phyloP scores from a whole-genome alignment of 257 asterid genomes.

The Capsicum pubescens region DNA sequence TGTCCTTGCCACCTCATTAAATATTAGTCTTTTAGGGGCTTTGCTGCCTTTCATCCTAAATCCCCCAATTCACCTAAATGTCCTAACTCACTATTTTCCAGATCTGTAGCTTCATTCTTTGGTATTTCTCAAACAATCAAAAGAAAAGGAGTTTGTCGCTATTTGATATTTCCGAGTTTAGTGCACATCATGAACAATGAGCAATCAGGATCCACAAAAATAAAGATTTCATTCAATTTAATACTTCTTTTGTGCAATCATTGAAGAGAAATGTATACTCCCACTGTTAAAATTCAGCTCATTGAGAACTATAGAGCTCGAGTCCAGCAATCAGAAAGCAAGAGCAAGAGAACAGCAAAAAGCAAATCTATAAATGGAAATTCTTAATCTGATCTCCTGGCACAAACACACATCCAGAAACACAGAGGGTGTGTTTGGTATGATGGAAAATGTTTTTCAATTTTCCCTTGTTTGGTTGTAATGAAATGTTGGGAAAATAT shows the following conservation, averaged over 20 bases:
- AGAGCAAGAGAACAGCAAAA: neutral
- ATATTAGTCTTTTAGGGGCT: neutral
- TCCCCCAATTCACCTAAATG: slow-evolving; percentile 6
- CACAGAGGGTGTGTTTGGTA: too few species aligned
- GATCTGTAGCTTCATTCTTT: neutral
- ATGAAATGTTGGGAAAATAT: too few species aligned
- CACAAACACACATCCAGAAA: neutral
- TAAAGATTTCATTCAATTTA: neutral
- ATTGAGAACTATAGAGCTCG: neutral
- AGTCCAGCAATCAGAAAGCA: neutral
- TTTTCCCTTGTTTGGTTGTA: too few species aligned
- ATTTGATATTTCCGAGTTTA: neutral
- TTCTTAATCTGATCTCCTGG: neutral
- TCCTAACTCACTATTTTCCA: neutral
- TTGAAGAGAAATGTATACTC: slow-evolving; percentile 1
- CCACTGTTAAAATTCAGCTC: neutral
- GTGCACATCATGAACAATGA: neutral
- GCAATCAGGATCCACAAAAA: slow-evolving; percentile 21
- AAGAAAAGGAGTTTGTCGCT: neutral
- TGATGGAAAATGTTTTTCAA: too few species aligned
- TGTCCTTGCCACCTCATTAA: neutral
- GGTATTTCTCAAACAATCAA: slow-evolving; percentile 14
- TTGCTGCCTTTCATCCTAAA: neutral
- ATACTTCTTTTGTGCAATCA: neutral
- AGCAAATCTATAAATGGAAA: neutral